A percentile compares a stretch with the other conserved stretches of the same genome.
Conservation (phyloP, 1,284 basidiomycete genomes). For the Cutaneotrichosporon sp. region DNA sequence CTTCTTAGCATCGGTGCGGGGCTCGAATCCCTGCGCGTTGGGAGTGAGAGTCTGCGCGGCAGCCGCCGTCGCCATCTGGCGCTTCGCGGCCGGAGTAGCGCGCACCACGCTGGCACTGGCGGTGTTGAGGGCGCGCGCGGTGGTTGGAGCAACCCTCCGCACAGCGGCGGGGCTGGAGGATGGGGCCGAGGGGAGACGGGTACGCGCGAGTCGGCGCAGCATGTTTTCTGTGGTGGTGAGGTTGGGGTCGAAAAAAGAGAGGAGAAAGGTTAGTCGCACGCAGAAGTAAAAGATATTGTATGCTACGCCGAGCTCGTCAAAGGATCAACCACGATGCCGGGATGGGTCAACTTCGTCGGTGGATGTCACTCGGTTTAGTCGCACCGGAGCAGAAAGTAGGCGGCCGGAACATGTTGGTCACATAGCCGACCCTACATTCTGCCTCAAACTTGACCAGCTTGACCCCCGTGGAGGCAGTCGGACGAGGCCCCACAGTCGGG, state of each 20-base stretch:
- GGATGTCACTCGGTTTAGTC: too few species aligned
- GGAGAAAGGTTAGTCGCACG: neutral
- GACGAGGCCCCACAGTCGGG: too few species aligned
- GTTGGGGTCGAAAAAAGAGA: constrained; percentile 5
- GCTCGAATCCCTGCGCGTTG: constrained; percentile 6
- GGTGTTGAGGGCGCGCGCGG: constrained; percentile 7
- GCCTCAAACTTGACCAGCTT: neutral
- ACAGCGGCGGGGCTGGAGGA: neutral
- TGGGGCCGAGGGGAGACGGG: constrained; percentile 2
- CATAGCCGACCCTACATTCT: neutral
- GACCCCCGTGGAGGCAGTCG: too few species aligned
- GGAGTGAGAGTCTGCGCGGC: constrained; percentile 1
- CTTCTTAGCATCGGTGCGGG: constrained; percentile 18
- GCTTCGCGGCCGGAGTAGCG: neutral
- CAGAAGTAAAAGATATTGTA: too few species aligned
- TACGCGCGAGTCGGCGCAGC: constrained; percentile 5
- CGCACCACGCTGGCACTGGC: neutral
- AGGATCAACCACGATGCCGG: too few species aligned
- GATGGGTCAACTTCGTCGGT: too few species aligned
- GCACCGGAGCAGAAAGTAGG: neutral
- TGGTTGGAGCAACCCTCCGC: neutral
- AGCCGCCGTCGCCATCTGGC: constrained; percentile 3
- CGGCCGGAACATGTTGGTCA: neutral
- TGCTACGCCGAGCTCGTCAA: too few species aligned
- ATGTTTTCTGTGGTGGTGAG: neutral